These are phyloP conservation scores for Aspergillus transmontanensis DNA, from an alignment of 2,329 filamentous ascomycete species.

Conservation along the genomic window DNA sequence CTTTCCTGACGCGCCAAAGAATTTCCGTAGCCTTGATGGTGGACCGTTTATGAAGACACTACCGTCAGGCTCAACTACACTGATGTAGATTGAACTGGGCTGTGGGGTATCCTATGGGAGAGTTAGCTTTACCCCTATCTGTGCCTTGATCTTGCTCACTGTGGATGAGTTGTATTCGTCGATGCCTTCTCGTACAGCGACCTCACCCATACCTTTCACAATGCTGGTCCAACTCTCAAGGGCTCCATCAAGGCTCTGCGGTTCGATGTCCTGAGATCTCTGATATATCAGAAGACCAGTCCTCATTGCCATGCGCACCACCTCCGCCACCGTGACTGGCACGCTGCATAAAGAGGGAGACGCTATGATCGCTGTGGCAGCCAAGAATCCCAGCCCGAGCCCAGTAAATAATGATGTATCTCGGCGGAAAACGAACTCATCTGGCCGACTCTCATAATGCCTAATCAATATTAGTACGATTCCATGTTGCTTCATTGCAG, in stretches of 20 bases:
- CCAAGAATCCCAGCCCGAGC: slow-evolving; percentile 50
- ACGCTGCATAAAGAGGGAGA: slow-evolving; percentile 44
- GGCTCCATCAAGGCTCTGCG: slow-evolving; percentile 27
- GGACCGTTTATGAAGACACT: slow-evolving; percentile 31
- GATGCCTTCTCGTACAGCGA: slow-evolving; percentile 28
- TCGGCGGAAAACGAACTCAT: neutral
- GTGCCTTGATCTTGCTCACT: slow-evolving; percentile 1
- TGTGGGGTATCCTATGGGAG: slow-evolving; percentile 16
- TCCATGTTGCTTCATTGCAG: neutral
- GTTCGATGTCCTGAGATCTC: slow-evolving; percentile 47
- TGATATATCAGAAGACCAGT: slow-evolving; percentile 49
- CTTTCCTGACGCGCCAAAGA: slow-evolving; percentile 24
- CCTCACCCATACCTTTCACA: slow-evolving; percentile 20
- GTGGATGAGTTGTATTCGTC: slow-evolving; percentile 19
- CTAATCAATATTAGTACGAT: neutral
- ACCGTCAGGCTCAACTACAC: slow-evolving; percentile 19
- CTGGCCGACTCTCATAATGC: neutral
- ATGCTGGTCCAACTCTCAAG: slow-evolving; percentile 32
- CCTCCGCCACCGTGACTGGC: slow-evolving; percentile 43
- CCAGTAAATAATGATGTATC: slow-evolving; percentile 28
- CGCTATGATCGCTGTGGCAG: slow-evolving; percentile 47
- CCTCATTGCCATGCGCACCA: slow-evolving; percentile 50
- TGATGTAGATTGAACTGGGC: slow-evolving; percentile 27
- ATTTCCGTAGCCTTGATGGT: slow-evolving; percentile 24
- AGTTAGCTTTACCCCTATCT: neutral